These are phyloP conservation scores for Acanthamoeba lenticulata DNA, from an alignment of 208 protist genomes.

Conservation along the genomic window DNA sequence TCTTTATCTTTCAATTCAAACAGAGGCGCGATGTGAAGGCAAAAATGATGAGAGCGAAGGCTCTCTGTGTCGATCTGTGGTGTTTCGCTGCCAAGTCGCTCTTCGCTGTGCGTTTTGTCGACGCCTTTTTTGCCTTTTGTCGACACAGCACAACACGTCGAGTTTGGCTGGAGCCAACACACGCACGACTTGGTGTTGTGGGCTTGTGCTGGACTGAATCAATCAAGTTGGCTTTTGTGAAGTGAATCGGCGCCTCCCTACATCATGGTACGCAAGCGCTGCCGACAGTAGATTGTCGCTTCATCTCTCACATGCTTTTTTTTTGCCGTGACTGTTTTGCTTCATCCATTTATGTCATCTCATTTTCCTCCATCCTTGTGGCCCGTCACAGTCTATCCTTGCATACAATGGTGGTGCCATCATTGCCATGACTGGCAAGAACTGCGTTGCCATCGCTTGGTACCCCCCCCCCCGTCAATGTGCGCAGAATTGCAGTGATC, in stretches of 20 bases:
- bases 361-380: constrained; percentile 63
- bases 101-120: neutral
- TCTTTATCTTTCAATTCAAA: neutral
- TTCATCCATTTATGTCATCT: neutral
- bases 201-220: neutral
- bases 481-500: no score
- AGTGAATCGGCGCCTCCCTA: neutral
- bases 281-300: neutral
- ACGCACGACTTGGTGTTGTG: neutral
- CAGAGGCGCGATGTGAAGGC: neutral
- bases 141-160: neutral
- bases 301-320: neutral
- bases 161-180: neutral
- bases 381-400: constrained; percentile 79
- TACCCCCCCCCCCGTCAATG: neutral
- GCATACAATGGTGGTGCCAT: constrained; percentile 97
- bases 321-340: neutral
- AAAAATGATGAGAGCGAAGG: no score
- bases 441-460: constrained; percentile 98
- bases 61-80: neutral
- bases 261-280: no score
- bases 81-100: neutral
- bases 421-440: constrained; percentile 97
- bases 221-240: neutral
- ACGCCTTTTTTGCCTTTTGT: neutral